Base-by-base conservation (phyloP, 768 basidiomycete species). In the Tricholoma flavovirens region DNA sequence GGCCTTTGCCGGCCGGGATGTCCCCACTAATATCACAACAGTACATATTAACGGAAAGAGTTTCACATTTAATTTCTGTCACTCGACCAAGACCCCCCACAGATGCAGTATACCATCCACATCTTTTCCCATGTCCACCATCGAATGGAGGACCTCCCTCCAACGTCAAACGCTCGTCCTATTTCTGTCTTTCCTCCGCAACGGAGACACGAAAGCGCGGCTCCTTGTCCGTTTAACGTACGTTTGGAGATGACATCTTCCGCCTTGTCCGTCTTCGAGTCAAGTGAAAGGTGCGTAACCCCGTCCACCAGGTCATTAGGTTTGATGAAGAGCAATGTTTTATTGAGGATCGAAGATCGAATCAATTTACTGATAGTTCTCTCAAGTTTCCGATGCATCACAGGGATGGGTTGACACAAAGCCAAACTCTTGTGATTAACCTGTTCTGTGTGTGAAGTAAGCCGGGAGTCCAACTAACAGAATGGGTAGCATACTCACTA, bases 161-260 rank as follows among this genome's bases (percentile, higher is more conserved):
- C 62, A 50, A 58, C 50, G 43, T 46, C 63, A 51, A 67, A 64
- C 24, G 67, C 71, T 15, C 68, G 69, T 11, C 68, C 71, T 5
- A 79, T 60, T 56, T 83, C 75, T 1, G 85, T 83, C 59, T 70
- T 76, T 4, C 83, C 83, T 15, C 80, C 83, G 59, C 89, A 92
- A 32, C 86, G 76, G 17, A 85, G 69, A 61, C 90, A 92, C 24
- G 74, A 62, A 40, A 77, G 69, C 10, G 66, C 66, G 0, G 71
- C 64, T 2, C 54, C 67, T 12, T 71, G 74, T 5, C 75, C 77
- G 43, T 71, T 59, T 36, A 88, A 67, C 1, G 73, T 51, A 0
- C 77, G 77, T 66, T 88, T 90, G 11, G 81, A 79, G n/a, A 92
- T 71, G 5, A 90, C 75, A 60, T 92, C 89, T 54, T 73, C 77